Base-by-base conservation (phyloP, 225 moss, liverwort and hornwort species). In the Asterella californica region DNA sequence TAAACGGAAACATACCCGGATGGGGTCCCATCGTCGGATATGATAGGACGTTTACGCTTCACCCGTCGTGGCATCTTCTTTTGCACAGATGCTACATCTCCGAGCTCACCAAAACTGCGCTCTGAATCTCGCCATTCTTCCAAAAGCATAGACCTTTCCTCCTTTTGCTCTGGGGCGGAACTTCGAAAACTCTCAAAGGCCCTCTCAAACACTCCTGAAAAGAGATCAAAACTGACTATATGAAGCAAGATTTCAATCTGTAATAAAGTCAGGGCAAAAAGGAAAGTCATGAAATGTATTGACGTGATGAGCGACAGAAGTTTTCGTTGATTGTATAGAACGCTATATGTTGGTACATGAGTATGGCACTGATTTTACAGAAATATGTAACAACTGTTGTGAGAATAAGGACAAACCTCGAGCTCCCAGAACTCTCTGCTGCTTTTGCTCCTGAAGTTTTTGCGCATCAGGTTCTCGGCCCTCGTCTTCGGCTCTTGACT, bases 101-200 rank as follows among this genome's bases (percentile, higher is more conserved):
- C 94, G 34, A 87, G 81, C 12, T 87, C 86, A 46, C 78, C 90
- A 83, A 91, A 88, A 68, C 57, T 84, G 49, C 79, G 82, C 74
- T 95, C 93, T 59, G 85, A 65, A 78, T 92, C 89, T 72, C 80
- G 86, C 94, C 91, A 95, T 74, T 92, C 76, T 81, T 93, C 91
- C 1, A 93, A 77, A 60, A 93, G 81, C 87, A 93, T 88, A n/a
- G 90, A 81, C 70, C 91, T 88, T 70, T 92, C 92, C 84, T 92
- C 90, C 30, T 85, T 84, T 45, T 82, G 86, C 46, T 88, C 88
- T 2, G 86, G 86, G 36, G 86, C 79, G 17, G 73, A 69, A 61
- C 77, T 83, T 54, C 83, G 64, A 38, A 85, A 81, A 82, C 91
- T 91, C 0, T 93, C 89, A 76, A 87, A 93, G 0, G 92, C 93